Percentiles rank a stretch among this genome's conserved stretches.
Evolutionary conservation across 495 filamentous ascomycete genomes (phyloP).

Genomic region (Neohortaea acidophila): DNA sequence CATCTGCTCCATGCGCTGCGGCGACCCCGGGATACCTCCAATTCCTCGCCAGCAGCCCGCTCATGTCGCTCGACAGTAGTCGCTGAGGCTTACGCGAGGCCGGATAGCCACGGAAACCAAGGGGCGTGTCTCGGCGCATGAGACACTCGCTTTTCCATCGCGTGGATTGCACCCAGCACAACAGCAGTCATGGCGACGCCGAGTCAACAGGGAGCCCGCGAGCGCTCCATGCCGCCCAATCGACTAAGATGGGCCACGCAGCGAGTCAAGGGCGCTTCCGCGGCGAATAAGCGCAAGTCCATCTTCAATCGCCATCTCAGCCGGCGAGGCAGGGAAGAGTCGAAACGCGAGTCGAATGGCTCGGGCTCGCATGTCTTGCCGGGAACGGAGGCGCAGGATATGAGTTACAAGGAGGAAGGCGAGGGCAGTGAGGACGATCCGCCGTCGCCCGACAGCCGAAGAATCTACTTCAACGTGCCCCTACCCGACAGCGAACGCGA

Average conservation of each 20-base stretch:
- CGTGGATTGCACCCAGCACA: neutral
- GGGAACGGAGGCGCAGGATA: constrained; percentile 29
- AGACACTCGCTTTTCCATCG: neutral
- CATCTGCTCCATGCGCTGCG: too few species aligned
- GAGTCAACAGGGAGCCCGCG: constrained; percentile 15
- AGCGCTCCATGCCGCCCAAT: constrained; percentile 32
- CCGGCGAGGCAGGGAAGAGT: constrained; percentile 46
- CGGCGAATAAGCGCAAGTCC: constrained; percentile 63
- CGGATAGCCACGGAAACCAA: too few species aligned
- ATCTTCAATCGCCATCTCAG: constrained; percentile 66
- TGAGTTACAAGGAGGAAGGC: constrained; percentile 23
- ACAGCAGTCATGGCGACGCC: neutral
- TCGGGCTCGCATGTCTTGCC: constrained; percentile 33
- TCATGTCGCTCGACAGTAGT: too few species aligned
- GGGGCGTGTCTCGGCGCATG: neutral
- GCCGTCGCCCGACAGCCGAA: constrained; percentile 23
- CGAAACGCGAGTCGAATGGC: constrained; percentile 50
- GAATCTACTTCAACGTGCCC: constrained; percentile 74
- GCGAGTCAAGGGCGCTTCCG: constrained; percentile 56
- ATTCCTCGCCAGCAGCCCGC: too few species aligned
- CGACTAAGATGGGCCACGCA: constrained; percentile 90
- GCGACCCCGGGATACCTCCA: too few species aligned
- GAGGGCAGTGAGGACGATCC: constrained; percentile 19
- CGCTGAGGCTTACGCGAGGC: too few species aligned
- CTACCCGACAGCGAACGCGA: constrained; percentile 66